Base-by-base conservation (phyloP, 2,329 filamentous ascomycete species). In the Fusarium fracticaudum region DNA sequence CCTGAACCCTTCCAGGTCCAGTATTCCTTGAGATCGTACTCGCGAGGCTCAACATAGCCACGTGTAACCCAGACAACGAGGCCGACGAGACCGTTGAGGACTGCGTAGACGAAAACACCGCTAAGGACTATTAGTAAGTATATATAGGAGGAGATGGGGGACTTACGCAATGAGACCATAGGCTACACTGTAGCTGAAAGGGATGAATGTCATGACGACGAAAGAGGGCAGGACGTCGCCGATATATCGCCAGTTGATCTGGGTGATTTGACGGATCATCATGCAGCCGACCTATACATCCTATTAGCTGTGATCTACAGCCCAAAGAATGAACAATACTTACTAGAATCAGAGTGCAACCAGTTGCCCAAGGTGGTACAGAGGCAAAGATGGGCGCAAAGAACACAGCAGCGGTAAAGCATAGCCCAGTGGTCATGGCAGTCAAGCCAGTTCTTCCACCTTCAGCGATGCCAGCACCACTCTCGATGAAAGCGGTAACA, bases 341-440 rank as follows among this genome's bases (percentile, higher is more conserved):
- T 81, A 90, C 90, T 74, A 95, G 85, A 74, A 95, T 86, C 17
- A 95, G 85, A 0, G 92, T 93, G 69, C 91, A 91, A 11, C 93
- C 93, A 1, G 93, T 94, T 3, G 93, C 93, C 92, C 92, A 94
- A 0, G 92, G 92, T 4, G 93, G 93, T 20, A 94, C 92, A 2
- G 91, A 94, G 3, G 93, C 92, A 73, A 94, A 92, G 37, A 94
- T 91, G 0, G 92, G 92, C 0, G 92, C 92, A 75, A 94, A 93
- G 84, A 94, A 94, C 66, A 94, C 86, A 31, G 91, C 89, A 64
- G 92, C 83, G 66, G 94, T 84, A 82, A 95, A 95, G 79, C 91
- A 93, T 50, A 92, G 72, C 1, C 93, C 93, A 0, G 91, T 88
- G 9, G 89, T 86, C 69, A 94, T 91, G 14, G 92, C 90, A 0